These are phyloP conservation scores for Imleria badia DNA, from an alignment of 768 basidiomycete species.

Conservation along the genomic window DNA sequence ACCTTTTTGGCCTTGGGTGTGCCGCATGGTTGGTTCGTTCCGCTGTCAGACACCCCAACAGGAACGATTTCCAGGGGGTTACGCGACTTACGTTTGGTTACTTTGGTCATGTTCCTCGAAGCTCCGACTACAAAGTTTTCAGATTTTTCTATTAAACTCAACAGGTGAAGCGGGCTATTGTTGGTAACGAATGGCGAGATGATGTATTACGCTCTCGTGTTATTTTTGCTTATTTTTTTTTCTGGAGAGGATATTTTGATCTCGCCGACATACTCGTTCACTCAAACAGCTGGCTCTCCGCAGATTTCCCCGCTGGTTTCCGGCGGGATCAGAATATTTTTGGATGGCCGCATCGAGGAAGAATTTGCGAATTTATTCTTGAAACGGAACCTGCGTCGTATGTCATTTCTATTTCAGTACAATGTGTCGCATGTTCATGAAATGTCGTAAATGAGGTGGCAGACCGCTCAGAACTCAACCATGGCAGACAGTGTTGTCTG, in stretches of 20 bases:
- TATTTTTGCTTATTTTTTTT: not conserved
- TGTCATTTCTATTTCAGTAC: constrained; percentile 5
- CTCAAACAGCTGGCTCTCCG: not conserved
- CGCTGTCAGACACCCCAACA: constrained; percentile 50
- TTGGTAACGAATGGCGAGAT: not conserved
- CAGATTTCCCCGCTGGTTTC: not conserved
- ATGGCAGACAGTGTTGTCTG: not conserved
- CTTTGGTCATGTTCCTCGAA: not conserved
- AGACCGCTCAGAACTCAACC: not conserved
- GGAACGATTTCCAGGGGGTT: not conserved
- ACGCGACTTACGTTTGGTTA: constrained; percentile 10
- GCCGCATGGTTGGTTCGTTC: constrained; percentile 58
- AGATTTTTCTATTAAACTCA: constrained; percentile 1
- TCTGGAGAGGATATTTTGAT: not conserved
- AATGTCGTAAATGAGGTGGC: not conserved
- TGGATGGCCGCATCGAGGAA: not conserved
- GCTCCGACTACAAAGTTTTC: not conserved
- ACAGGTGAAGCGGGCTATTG: not conserved
- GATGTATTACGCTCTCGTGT: not conserved
- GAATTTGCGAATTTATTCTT: constrained; percentile 1
- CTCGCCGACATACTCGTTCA: not conserved
- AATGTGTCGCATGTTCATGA: constrained; percentile 5
- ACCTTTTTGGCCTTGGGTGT: not conserved
- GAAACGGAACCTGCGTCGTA: constrained; percentile 6
- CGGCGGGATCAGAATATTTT: not conserved